A percentile compares a stretch with the other conserved stretches of the same genome.
Evolutionary conservation across 805 yeast genomes (phyloP).

Genomic region (Blastobotrys terrestris): DNA sequence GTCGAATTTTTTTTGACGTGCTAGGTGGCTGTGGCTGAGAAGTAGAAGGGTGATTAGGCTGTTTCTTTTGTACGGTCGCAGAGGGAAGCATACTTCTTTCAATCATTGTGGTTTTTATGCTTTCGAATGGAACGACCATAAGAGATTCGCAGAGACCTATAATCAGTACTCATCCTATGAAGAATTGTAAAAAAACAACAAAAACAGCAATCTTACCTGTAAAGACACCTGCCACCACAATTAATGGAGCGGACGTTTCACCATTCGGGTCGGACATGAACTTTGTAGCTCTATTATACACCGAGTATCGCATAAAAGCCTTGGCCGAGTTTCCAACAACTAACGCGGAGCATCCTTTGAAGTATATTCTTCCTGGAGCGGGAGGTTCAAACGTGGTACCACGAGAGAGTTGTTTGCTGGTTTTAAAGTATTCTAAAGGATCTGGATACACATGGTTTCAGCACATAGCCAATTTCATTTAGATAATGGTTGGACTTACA

Average conservation of each 20-base stretch:
- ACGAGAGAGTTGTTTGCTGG: slow-evolving; percentile 31
- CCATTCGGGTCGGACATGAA: slow-evolving; percentile 54
- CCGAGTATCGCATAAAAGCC: slow-evolving; percentile 63
- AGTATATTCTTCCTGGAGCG: slow-evolving; percentile 1
- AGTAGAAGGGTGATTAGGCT: not conserved
- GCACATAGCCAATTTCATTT: too few species aligned
- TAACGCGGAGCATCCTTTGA: slow-evolving; percentile 65
- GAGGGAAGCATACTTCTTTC: slow-evolving; percentile 14
- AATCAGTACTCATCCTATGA: too few species aligned
- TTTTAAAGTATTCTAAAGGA: slow-evolving; percentile 37
- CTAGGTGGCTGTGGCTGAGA: not conserved
- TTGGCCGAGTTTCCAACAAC: slow-evolving; percentile 70
- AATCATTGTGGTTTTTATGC: slow-evolving; percentile 26
- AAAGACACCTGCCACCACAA: slow-evolving; percentile 76
- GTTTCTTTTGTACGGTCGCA: not conserved
- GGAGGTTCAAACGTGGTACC: slow-evolving; percentile 21
- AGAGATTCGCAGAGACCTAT: slow-evolving; percentile 63
- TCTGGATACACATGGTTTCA: too few species aligned
- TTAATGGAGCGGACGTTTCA: slow-evolving; percentile 64
- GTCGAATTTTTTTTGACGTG: slow-evolving; percentile 13
- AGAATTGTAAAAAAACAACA: too few species aligned
- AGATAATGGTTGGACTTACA: slow-evolving; percentile 19
- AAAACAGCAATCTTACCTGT: too few species aligned
- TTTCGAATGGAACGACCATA: slow-evolving; percentile 80
- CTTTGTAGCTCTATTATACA: slow-evolving; percentile 68